These are phyloP conservation scores for Periconia sp. DNA, from an alignment of 2,329 filamentous ascomycete species.

Conservation along the genomic window DNA sequence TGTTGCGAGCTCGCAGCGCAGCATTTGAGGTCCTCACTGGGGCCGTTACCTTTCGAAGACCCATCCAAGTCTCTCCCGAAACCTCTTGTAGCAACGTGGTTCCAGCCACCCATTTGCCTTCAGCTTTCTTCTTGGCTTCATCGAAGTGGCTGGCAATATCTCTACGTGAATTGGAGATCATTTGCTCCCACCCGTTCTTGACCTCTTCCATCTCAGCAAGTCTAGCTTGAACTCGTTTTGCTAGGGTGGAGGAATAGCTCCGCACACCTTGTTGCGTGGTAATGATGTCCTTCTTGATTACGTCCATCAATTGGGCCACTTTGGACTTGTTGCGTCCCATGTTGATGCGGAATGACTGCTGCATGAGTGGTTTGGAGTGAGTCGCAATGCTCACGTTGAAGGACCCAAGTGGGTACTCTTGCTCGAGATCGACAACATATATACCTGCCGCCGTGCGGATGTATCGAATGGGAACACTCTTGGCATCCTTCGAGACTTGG, in stretches of 20 bases:
- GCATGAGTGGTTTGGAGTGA: constrained; percentile 44
- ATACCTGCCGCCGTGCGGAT: constrained; percentile 59
- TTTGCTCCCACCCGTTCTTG: constrained; percentile 7
- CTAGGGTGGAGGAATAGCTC: constrained; percentile 26
- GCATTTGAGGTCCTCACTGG: constrained; percentile 33
- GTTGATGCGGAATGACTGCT: constrained; percentile 39
- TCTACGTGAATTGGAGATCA: constrained; percentile 5
- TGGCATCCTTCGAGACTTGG: constrained; percentile 52
- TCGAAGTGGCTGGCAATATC: constrained; percentile 1
- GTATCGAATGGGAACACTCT: constrained; percentile 54
- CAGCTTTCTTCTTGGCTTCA: constrained; percentile 14
- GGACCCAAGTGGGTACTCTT: constrained; percentile 55
- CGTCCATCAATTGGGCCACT: constrained; percentile 27
- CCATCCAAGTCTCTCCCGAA: constrained; percentile 27
- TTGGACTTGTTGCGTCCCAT: constrained; percentile 40
- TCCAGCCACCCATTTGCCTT: constrained; percentile 11
- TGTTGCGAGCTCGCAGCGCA: constrained; percentile 35
- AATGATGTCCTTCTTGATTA: constrained; percentile 22
- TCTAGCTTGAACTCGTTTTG: constrained; percentile 15
- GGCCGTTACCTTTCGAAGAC: constrained; percentile 29
- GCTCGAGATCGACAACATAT: constrained; percentile 58
- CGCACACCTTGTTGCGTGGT: constrained; percentile 25
- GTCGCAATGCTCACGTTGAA: constrained; percentile 56
- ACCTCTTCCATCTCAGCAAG: constrained; percentile 12
- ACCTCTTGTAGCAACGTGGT: constrained; percentile 19